Evolutionary conservation across 371 early-diverging fungal species (phyloP), one percentile per base, ranked within the genome.

Genomic region (Haplosporangium sp.): DNA sequence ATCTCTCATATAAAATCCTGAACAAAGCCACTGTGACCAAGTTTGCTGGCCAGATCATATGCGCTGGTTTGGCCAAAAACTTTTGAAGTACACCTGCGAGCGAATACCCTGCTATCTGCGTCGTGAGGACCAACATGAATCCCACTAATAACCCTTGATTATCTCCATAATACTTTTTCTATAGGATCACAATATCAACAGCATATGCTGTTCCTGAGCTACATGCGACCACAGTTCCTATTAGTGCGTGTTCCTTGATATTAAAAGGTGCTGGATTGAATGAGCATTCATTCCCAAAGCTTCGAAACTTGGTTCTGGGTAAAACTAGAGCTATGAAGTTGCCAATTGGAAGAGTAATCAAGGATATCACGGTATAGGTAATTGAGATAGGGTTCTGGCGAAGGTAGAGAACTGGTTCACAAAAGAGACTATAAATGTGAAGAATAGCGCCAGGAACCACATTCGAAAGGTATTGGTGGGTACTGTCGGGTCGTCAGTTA

Each of bases 401-500:
- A 78, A 89, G 91, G 83, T 88, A 92, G 84, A 94, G 83, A 94
- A 91, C 76, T 93, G 92, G 83, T 94, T 94, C 71, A 91, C 87
- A 69, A 91, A 89, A n/a, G 89, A 84, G 17, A 94, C 79, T 6
- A 85, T 63, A 38, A 84, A 72, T 34, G 86, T 85, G 68, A 91
- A 92, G 58, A 92, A 67, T 9, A 90, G 63, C 34, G 92, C 94
- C 6, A 95, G 83, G 15, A 88, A 82, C 85, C 89, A 89, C 72
- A 93, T 89, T 65, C 96, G 90, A 76, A 94, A 92, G 61, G 91
- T 74, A 58, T 74, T 74, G 57, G 60, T 68, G 19, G 69, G 74
- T 11, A 69, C 10, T 27, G 45, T 27, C 20, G 74, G 65, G 27
- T 85, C 57, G 38, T 74, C 74, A 13, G 20, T 62, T 58, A 64